Conservation (phyloP, 345 rosid genomes). For the Draba incana region DNA sequence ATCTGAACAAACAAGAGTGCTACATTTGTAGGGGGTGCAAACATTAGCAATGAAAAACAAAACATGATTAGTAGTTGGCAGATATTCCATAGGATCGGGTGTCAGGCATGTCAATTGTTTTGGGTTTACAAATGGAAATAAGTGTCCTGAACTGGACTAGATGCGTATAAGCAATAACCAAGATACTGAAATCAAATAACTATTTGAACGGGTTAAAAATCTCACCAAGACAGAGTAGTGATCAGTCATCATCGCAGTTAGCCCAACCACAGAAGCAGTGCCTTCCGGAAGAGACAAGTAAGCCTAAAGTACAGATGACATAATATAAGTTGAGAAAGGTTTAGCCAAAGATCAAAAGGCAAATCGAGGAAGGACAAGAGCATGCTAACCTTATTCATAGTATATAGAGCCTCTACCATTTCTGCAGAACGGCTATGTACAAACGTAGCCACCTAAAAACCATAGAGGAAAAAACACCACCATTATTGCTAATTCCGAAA, state of each 20-base stretch:
- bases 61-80: slow-evolving; percentile 18
- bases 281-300: slow-evolving; percentile 90
- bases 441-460: slow-evolving; percentile 59
- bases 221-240: slow-evolving; percentile 71
- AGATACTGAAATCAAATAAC: slow-evolving; percentile 21
- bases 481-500: slow-evolving; percentile 10
- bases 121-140: slow-evolving; percentile 19
- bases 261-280: slow-evolving; percentile 81
- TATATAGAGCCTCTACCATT: slow-evolving; percentile 77
- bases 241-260: slow-evolving; percentile 88
- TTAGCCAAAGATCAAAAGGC: slow-evolving; percentile 3
- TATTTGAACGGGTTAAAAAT: slow-evolving; percentile 15
- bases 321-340: slow-evolving; percentile 15
- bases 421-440: slow-evolving; percentile 67
- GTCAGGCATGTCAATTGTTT: slow-evolving; percentile 15
- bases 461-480: slow-evolving; percentile 28
- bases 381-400: slow-evolving; percentile 69
- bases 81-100: slow-evolving; percentile 18
- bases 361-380: slow-evolving; percentile 13
- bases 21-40: slow-evolving; percentile 10
- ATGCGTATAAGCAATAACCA: slow-evolving; percentile 15
- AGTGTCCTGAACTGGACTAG: slow-evolving; percentile 27
- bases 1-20: slow-evolving; percentile 20
- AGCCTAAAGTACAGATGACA: slow-evolving; percentile 57
- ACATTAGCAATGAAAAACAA: slow-evolving; percentile 16